Base-by-base conservation (phyloP, 2,329 filamentous ascomycete genomes). In the Aspergillus versicolor region DNA sequence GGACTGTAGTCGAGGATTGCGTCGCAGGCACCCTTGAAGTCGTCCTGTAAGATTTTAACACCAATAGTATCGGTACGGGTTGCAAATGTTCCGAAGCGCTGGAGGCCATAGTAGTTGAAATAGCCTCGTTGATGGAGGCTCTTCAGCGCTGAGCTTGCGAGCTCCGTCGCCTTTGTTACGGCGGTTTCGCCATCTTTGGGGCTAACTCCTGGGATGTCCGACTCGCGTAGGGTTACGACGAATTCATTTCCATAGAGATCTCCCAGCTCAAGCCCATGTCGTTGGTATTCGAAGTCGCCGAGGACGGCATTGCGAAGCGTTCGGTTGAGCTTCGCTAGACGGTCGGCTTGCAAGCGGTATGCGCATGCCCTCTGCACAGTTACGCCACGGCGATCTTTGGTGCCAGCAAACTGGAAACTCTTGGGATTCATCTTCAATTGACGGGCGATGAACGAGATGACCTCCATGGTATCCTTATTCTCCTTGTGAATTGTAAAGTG, bases 81-180 rank as follows among this genome's bases (percentile, higher is more conserved):
- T 27, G 86, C 79, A 73, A 94, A 93, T 0, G 92, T 93, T 27
- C 94, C 94, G 67, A 99, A 99, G 22, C 94, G 87, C 76, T 99
- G 94, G n/a, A 97, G 85, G 8, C 94, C 94, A 69, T 92, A 99
- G 77, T 97, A 99, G 76, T 99, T 99, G 75, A 99, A 87, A 79
- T 95, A 99, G 3, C 94, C 94, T 44, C 88, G 83, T 43, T 85
- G 77, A 54, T 82, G 80, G 63, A 97, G 84, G 61, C 88, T 84
- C 42, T 82, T 78, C 50, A 96, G 77, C 1, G 90, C 67, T 81
- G 60, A 79, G 68, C 60, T 81, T 69, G 60, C 91, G 52, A 73
- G 57, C 52, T 72, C 52, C 72, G 77, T 67, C 71, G 74, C 65
- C 71, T 75, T 63, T 75, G 72, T 54, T 70, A 80, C 13, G 3